These are phyloP conservation scores for Suillus subalutaceus DNA, from an alignment of 768 basidiomycete species.

Conservation along the genomic window DNA sequence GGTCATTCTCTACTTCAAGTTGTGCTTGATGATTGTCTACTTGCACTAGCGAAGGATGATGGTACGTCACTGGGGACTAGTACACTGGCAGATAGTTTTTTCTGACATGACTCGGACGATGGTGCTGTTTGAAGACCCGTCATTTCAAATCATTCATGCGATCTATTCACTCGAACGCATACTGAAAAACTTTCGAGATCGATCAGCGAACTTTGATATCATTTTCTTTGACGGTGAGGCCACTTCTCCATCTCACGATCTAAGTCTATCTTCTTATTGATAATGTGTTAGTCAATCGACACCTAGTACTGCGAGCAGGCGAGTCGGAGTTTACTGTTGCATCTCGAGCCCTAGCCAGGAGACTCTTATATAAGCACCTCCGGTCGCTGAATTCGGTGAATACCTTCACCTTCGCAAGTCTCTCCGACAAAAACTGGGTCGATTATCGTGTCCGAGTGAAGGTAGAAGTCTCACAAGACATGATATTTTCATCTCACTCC, in stretches of 20 bases:
- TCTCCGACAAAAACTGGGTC: conserved; percentile 52
- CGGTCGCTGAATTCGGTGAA: conserved; percentile 38
- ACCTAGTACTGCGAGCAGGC: conserved; percentile 45
- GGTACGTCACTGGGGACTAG: conserved; percentile 45
- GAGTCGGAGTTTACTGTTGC: conserved; percentile 37
- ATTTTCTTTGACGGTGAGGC: conserved; percentile 61
- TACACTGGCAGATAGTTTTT: neutral
- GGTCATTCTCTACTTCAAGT: conserved; percentile 64
- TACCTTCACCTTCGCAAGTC: conserved; percentile 48
- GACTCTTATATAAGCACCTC: conserved; percentile 54
- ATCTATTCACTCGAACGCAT: conserved; percentile 54
- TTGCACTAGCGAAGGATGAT: conserved; percentile 52
- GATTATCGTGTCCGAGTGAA: conserved; percentile 44
- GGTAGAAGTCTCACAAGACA: conserved; percentile 28
- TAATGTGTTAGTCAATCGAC: conserved; percentile 42
- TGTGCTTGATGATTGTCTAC: conserved; percentile 61
- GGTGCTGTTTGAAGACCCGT: conserved; percentile 40
- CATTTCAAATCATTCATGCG: conserved; percentile 69
- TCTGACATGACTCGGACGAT: neutral
- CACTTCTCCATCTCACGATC: neutral
- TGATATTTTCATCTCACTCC: neutral
- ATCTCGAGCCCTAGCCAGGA: conserved; percentile 56
- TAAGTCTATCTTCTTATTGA: neutral
- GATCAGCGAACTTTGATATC: conserved; percentile 61
- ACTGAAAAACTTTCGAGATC: conserved; percentile 48